Evolutionary conservation across 805 yeast genomes (phyloP), one percentile per base, ranked within the genome.

Genomic region (Candida nemodendra): DNA sequence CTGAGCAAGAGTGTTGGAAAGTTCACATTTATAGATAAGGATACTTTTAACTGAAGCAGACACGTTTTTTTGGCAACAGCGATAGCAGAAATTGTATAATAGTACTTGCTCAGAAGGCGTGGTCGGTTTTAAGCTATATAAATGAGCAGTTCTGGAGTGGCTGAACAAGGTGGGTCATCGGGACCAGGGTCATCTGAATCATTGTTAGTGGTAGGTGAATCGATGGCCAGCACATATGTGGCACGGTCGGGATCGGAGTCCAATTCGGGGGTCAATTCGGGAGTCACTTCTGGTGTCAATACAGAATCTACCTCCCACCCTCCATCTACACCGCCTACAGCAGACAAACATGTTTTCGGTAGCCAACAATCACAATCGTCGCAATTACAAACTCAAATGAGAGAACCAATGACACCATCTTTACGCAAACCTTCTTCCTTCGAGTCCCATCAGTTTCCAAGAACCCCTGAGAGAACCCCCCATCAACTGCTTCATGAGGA

Each of bases 381-480:
- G 9, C 29, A 13, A 19, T 18, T 28, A 8, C 31, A 34, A 34
- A 30, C 36, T 18, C 42, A 39, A 26, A 24, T 32, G 19, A 45
- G 39, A 32, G 56, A 47, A 25, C 57, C 61, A 22, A 48, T 51
- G 1, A 57, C 62, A 1, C 61, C 62, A 4, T 56, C 60, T 3
- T 29, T 55, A 37, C 44, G 47, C 5, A 50, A 49, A 37, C 17
- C 31, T 15, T 30, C 51, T 0, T 35, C 48, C 6, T 51, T 51
- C 26, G 53, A 49, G 18, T 21, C 43, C 30, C 54, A 28, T 30
- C 53, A 42, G 25, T 42, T 51, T 17, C 59, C 62, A 7, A 51
- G 48, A 32, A 56, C 64, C 6, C 64, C 63, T 7, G 61, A 58
- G 27, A 47, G 57, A 21, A 49, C 59, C 5, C 61, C 62, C 23